Percentiles rank a stretch among this genome's conserved stretches.
Evolutionary conservation across 225 moss, liverwort and hornwort species (phyloP).

Genomic region (Bryum argenteum): DNA sequence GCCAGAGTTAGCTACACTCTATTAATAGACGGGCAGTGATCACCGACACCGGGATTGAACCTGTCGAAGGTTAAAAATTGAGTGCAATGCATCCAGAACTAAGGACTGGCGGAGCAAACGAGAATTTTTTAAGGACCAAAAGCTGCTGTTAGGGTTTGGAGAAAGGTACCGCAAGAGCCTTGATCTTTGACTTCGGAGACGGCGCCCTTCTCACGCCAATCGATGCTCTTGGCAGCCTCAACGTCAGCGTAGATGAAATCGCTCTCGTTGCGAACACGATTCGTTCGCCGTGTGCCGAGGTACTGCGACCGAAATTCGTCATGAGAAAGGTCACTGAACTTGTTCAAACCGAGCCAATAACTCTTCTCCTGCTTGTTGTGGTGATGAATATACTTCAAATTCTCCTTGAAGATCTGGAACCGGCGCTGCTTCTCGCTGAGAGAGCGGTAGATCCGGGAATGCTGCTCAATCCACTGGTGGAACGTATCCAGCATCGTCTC

Average conservation of each 20-base stretch:
- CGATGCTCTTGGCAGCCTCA: slow-evolving; percentile 42
- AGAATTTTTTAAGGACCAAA: background rate
- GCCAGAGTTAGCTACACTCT: too few species aligned
- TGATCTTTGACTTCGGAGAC: slow-evolving; percentile 78
- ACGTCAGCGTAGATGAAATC: slow-evolving; percentile 54
- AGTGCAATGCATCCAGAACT: background rate
- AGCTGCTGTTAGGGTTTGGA: background rate
- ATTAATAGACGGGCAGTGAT: too few species aligned
- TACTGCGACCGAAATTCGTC: slow-evolving; percentile 68
- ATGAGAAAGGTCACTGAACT: slow-evolving; percentile 69
- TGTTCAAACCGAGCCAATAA: slow-evolving; percentile 77
- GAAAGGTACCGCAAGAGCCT: slow-evolving; percentile 42
- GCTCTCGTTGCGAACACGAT: slow-evolving; percentile 33
- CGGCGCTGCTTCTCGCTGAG: slow-evolving; percentile 63
- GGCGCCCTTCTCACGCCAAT: slow-evolving; percentile 83
- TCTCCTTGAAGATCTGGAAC: slow-evolving; percentile 78
- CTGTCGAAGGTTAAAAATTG: background rate
- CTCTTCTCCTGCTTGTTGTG: slow-evolving; percentile 62
- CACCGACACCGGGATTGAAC: background rate
- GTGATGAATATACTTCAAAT: slow-evolving; percentile 67
- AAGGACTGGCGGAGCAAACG: background rate
- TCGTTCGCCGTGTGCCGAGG: slow-evolving; percentile 48
- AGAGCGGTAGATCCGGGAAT: slow-evolving; percentile 57
- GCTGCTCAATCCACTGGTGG: slow-evolving; percentile 61
- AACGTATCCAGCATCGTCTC: slow-evolving; percentile 53